A percentile compares a stretch with the other conserved stretches of the same genome.
These are phyloP conservation scores for Phytophthora tubulina DNA, from an alignment of 352 stramenopile species.

Conservation along the genomic window DNA sequence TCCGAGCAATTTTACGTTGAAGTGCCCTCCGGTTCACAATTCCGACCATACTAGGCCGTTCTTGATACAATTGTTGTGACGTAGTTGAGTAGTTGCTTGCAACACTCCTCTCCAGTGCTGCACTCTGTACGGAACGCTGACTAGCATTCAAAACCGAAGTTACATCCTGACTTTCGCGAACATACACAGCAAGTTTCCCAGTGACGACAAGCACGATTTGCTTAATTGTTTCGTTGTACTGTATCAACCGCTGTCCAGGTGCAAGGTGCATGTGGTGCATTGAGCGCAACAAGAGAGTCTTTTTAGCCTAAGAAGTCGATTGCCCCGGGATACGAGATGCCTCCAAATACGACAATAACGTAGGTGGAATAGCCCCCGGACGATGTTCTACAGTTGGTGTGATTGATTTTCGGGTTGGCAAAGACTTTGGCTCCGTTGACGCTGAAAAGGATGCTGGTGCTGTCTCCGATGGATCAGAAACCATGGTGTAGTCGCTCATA, in stretches of 20 bases:
- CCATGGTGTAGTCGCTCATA: constrained; percentile 25
- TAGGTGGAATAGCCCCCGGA: constrained; percentile 18
- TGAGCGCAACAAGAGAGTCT: constrained; percentile 48
- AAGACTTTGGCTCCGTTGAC: not conserved
- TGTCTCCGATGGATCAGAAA: not conserved
- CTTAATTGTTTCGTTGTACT: constrained; percentile 49
- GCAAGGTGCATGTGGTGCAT: constrained; percentile 42
- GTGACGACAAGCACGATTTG: constrained; percentile 62
- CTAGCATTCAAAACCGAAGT: constrained; percentile 56
- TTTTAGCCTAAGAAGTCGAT: constrained; percentile 38
- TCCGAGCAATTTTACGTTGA: constrained; percentile 35
- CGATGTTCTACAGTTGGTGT: not conserved
- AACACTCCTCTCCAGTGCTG: constrained; percentile 65
- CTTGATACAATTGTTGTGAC: constrained; percentile 63
- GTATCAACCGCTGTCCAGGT: constrained; percentile 55
- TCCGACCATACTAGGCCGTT: constrained; percentile 10
- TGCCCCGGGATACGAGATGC: constrained; percentile 44
- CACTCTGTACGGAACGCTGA: constrained; percentile 63
- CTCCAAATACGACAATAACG: constrained; percentile 46
- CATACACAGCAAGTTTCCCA: constrained; percentile 52
- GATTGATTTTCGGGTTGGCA: not conserved
- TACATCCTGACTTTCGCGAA: constrained; percentile 53
- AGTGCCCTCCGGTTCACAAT: constrained; percentile 23
- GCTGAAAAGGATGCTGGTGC: not conserved
- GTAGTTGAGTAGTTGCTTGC: constrained; percentile 79